Evolutionary conservation across 1,139 yeast species (phyloP), one percentile per base, ranked within the genome.

Genomic region (Scheffersomyces cryptocercus): DNA sequence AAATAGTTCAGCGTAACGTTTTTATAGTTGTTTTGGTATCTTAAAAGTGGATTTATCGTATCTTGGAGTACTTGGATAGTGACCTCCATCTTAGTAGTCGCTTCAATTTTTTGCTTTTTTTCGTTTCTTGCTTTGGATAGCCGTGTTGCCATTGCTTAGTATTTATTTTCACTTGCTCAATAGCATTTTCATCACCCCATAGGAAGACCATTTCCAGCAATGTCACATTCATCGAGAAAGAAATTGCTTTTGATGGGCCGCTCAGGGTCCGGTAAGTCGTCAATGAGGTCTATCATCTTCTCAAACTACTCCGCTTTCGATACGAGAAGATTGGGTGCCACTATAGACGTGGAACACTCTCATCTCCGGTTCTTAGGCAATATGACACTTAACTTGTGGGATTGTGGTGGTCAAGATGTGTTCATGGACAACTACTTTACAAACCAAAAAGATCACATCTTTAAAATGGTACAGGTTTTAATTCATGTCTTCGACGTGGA

Each of bases 401-500:
- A 93, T 64, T 93, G 99, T 68, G 99, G 99, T 53, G 96, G 96
- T 3, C 99, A 93, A 65, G 98, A 93, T 63, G 91, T 88, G 3
- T 95, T 91, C 57, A 91, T 95, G 88, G 97, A 91, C 60, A 91
- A 90, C 65, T 93, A 93, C 62, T 84, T 88, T 57, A 81, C 95
- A 6, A 81, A 87, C 45, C 93, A 91, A 61, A 79, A 91, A 59
- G 96, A 88, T 61, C 96, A 88, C 61, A 90, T 91, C 38, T 93
- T 93, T 69, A 87, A 90, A 56, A 89, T 89, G 88, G 97, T 93
- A 16, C 97, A 93, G 62, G 98, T 95, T n/a, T 75, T 93, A 36
- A 93, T 95, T 51, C 96, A 91, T 66, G 99, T 93, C 24, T 93
- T 93, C 63, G 99, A 93, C 54, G 97, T 93, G 35, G 98, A 91